phyloP scores from a whole-genome alignment of 2,329 filamentous ascomycete genomes.

The Penicillium capsulatum region DNA sequence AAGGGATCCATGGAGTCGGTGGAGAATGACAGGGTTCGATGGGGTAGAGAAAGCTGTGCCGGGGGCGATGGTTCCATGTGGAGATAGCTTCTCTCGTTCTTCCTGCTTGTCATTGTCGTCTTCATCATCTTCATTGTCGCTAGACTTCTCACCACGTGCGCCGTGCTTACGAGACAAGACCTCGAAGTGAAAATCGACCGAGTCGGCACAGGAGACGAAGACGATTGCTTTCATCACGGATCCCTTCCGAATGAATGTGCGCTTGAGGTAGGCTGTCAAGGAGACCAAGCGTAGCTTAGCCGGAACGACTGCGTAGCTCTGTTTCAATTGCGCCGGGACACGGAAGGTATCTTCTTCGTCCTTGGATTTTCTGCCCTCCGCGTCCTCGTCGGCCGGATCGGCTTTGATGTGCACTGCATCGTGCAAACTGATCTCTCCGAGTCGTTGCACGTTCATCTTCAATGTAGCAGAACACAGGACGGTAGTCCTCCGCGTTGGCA shows the following conservation, averaged over 20 bases:
- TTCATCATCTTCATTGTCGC: conserved; percentile 20
- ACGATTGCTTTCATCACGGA: conserved; percentile 96
- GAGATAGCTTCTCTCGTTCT: conserved; percentile 27
- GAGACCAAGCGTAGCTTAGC: conserved; percentile 89
- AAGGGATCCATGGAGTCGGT: conserved; percentile 88
- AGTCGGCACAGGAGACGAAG: conserved; percentile 95
- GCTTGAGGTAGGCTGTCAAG: conserved; percentile 75
- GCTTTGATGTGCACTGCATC: conserved; percentile 84
- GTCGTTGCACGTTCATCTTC: conserved; percentile 92
- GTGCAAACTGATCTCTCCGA: conserved; percentile 92
- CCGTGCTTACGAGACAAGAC: conserved; percentile 56
- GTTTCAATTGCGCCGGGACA: conserved; percentile 88
- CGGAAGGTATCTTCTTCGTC: conserved; percentile 61
- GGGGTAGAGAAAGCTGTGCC: conserved; percentile 69
- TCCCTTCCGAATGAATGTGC: conserved; percentile 80
- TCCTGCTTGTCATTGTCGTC: conserved; percentile 23
- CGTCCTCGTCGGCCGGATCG: conserved; percentile 53
- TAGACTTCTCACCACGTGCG: conserved; percentile 19
- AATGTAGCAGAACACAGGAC: conserved; percentile 94
- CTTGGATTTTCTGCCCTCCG: conserved; percentile 46
- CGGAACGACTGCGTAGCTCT: conserved; percentile 81
- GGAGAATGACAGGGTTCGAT: conserved; percentile 72
- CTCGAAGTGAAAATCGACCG: conserved; percentile 94
- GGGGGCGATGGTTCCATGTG: conserved; percentile 48
- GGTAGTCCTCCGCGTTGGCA: conserved; percentile 73